Percentiles rank a stretch among this genome's conserved stretches.
Evolutionary conservation across 805 yeast species (phyloP).

Genomic region (Kuraishia molischiana): DNA sequence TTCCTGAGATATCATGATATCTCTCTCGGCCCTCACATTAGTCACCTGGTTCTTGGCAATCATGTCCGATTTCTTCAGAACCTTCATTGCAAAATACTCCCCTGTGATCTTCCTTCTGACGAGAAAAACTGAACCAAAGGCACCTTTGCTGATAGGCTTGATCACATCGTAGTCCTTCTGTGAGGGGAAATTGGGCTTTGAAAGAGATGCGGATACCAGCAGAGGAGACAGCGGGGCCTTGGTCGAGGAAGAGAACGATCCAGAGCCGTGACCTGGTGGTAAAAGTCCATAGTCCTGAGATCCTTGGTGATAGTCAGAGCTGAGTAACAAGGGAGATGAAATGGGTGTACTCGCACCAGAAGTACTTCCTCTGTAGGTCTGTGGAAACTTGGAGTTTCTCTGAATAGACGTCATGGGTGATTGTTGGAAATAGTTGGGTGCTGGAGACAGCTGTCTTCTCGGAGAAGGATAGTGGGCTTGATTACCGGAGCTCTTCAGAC

Average conservation of each 20-base stretch:
- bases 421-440: conserved; percentile 14
- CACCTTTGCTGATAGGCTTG: conserved; percentile 93
- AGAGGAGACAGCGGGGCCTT: conserved; percentile 77
- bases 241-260: background rate
- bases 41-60: conserved; percentile 93
- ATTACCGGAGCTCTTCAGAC: background rate
- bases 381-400: conserved; percentile 32
- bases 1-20: conserved; percentile 96
- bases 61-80: conserved; percentile 88
- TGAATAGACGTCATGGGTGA: conserved; percentile 57
- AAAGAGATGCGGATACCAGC: conserved; percentile 53
- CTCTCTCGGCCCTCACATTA: conserved; percentile 90
- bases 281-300: background rate
- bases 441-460: conserved; percentile 48
- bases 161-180: conserved; percentile 84
- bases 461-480: conserved; percentile 28
- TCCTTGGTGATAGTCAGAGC: conserved; percentile 26
- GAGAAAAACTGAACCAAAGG: conserved; percentile 90
- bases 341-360: conserved; percentile 32
- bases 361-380: conserved; percentile 5
- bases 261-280: background rate
- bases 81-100: conserved; percentile 92
- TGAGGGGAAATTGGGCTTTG: conserved; percentile 50
- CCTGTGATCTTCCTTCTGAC: conserved; percentile 81
- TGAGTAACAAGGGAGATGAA: conserved; percentile 46